These are phyloP conservation scores for Chloris gayana DNA, from an alignment of 176 grass and related monocot species.

Conservation along the genomic window DNA sequence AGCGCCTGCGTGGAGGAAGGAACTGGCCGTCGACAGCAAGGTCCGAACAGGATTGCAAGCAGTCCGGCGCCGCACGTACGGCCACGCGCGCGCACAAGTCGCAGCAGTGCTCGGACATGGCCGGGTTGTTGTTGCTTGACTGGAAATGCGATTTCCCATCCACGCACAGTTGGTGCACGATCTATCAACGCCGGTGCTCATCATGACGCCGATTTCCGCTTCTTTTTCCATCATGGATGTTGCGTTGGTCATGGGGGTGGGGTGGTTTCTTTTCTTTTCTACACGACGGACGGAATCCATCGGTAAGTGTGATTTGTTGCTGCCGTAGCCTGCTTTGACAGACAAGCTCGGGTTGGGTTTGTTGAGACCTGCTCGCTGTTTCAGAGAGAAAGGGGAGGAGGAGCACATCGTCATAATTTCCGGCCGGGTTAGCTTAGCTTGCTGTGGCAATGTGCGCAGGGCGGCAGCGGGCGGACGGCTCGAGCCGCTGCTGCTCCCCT, in stretches of 20 bases:
- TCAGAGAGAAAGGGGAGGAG: background rate
- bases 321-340: background rate
- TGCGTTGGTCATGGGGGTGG: background rate
- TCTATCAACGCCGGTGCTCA: background rate
- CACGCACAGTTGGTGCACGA: conserved; percentile 29
- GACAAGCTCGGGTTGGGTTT: background rate
- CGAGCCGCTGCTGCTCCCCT: conserved; percentile 28
- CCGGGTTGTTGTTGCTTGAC: background rate
- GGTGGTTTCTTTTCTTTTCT: background rate
- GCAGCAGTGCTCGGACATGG: background rate
- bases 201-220: background rate
- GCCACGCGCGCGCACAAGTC: too few relatives aligned
- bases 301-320: conserved; percentile 27
- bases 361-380: too few relatives aligned
- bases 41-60: background rate
- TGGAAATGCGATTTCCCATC: conserved; percentile 1
- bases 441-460: background rate
- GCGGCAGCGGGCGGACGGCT: conserved; percentile 19
- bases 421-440: background rate
- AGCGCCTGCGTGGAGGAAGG: background rate
- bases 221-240: background rate
- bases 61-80: background rate
- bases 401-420: background rate
- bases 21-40: conserved; percentile 11
- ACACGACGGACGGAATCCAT: background rate